Evolutionary conservation across 2,329 filamentous ascomycete species (phyloP).

Genomic region (Colletotrichum filicis): DNA sequence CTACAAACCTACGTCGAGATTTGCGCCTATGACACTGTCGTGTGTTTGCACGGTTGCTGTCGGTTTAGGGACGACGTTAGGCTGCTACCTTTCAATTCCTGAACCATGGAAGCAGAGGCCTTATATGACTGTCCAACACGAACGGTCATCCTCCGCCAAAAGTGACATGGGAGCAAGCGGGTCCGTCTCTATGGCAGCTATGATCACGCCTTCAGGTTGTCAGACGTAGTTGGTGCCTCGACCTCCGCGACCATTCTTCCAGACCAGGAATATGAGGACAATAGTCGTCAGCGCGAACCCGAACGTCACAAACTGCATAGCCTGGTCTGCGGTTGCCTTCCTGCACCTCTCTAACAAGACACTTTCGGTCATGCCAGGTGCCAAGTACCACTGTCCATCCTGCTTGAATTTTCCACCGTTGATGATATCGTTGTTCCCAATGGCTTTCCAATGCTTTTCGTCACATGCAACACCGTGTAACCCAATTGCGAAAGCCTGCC

Average conservation of each 20-base stretch:
- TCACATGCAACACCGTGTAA: conserved; percentile 20
- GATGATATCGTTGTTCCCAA: not conserved
- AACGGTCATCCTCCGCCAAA: not conserved
- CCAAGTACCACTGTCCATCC: not conserved
- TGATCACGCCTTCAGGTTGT: not conserved
- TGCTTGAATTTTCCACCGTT: not conserved
- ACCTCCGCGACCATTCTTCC: conserved; percentile 18
- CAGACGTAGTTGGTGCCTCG: not conserved
- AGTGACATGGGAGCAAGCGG: not conserved
- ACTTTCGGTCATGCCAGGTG: not conserved
- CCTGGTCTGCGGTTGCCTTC: conserved; percentile 24
- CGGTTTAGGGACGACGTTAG: no score
- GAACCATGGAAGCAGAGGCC: not conserved
- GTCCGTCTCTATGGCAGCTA: not conserved
- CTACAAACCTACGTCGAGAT: no score
- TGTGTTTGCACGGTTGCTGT: no score
- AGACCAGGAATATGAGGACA: conserved; percentile 20
- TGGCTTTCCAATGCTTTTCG: rapidly evolving
- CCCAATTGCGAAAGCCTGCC: conserved; percentile 22
- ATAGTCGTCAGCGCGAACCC: conserved; percentile 17
- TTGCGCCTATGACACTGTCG: no score
- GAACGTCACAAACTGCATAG: conserved; percentile 29
- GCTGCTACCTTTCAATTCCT: not conserved
- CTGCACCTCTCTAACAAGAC: conserved; percentile 12
- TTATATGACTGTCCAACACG: not conserved